A percentile compares a stretch with the other conserved stretches of the same genome.
Conservation (phyloP, 1,139 yeast species). For the Yamadazyma atlantica region DNA sequence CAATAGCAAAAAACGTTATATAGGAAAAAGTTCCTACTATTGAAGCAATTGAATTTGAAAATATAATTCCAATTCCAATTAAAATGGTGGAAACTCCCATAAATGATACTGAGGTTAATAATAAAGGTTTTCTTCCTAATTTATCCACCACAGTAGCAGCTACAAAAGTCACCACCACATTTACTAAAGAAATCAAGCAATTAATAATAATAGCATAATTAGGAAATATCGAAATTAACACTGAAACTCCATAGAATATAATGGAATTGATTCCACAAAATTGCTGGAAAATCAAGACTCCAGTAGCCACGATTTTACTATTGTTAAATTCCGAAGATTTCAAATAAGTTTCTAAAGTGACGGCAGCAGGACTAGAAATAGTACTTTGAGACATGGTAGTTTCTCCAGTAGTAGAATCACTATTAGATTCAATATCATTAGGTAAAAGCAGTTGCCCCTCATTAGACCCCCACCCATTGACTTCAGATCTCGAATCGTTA, state of each 20-base stretch:
- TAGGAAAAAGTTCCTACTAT: slow-evolving; percentile 69
- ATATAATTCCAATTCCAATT: slow-evolving; percentile 65
- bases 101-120: slow-evolving; percentile 61
- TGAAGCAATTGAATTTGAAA: slow-evolving; percentile 50
- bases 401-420: slow-evolving; percentile 6
- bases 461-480: slow-evolving; percentile 32
- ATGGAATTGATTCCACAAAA: slow-evolving; percentile 91
- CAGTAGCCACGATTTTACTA: slow-evolving; percentile 66
- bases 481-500: slow-evolving; percentile 35
- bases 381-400: slow-evolving; percentile 1
- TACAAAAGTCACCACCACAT: slow-evolving; percentile 67
- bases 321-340: slow-evolving; percentile 50
- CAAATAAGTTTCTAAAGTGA: slow-evolving; percentile 45
- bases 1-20: slow-evolving; percentile 83
- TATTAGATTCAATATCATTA: slow-evolving; percentile 3
- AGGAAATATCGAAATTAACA: slow-evolving; percentile 69
- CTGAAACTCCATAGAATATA: slow-evolving; percentile 87
- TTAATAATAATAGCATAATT: slow-evolving; percentile 67
- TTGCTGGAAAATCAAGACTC: slow-evolving; percentile 84
- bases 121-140: slow-evolving; percentile 73
- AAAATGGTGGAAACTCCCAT: slow-evolving; percentile 68
- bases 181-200: slow-evolving; percentile 70
- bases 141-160: slow-evolving; percentile 74
- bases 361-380: slow-evolving; percentile 12
- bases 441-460: slow-evolving; percentile 16